A percentile compares a stretch with the other conserved stretches of the same genome.
phyloP scores from a whole-genome alignment of 352 stramenopile genomes.

The Phytophthora foliorum region DNA sequence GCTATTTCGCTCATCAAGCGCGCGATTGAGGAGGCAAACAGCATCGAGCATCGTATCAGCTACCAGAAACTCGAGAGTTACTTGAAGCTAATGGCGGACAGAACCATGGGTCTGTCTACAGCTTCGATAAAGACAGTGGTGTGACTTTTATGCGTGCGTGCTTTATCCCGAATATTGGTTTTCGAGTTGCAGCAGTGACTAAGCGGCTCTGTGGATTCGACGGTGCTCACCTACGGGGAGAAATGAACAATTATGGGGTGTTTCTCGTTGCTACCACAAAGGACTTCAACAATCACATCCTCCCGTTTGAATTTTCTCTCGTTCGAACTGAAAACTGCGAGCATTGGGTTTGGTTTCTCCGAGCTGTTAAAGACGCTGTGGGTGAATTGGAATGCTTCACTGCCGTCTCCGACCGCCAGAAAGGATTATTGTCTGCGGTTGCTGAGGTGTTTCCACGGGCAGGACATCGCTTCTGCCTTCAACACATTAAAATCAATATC shows the following conservation, averaged over 20 bases:
- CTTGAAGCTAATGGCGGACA: constrained; percentile 11
- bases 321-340: constrained; percentile 34
- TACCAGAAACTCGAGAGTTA: constrained; percentile 23
- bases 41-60: background rate
- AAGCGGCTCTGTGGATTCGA: constrained; percentile 17
- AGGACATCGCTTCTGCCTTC: constrained; percentile 5
- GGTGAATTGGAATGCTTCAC: constrained; percentile 3
- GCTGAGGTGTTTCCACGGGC: constrained; percentile 3
- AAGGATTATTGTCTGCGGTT: constrained; percentile 2
- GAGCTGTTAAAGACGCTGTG: background rate
- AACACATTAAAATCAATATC: constrained; percentile 3
- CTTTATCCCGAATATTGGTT: constrained; percentile 13
- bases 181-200: background rate
- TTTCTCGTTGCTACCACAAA: constrained; percentile 35
- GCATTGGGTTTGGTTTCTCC: constrained; percentile 2
- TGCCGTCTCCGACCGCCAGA: constrained; percentile 3
- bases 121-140: background rate
- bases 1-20: constrained; percentile 9
- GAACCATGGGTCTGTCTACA: constrained; percentile 2
- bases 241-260: constrained; percentile 38
- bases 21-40: background rate
- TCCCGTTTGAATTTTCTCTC: constrained; percentile 31
- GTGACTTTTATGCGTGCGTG: constrained; percentile 9
- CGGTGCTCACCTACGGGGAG: constrained; percentile 26
- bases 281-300: constrained; percentile 40